Conservation (phyloP, 768 basidiomycete species). For the Clitopilus hobsonii region DNA sequence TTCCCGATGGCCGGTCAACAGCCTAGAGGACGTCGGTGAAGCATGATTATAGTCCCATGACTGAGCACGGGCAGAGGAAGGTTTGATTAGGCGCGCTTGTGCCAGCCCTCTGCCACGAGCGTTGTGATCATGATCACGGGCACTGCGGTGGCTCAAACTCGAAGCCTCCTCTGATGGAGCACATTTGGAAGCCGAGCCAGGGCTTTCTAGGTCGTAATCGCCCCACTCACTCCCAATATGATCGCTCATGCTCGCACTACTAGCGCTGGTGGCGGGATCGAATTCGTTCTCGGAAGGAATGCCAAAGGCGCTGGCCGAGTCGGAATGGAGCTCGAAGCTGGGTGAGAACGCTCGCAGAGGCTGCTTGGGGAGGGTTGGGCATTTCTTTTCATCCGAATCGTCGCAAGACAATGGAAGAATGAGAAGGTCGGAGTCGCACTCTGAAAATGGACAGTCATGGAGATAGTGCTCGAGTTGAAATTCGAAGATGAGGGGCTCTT, state of each 20-base stretch:
- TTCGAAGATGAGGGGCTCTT: slow-evolving; percentile 59
- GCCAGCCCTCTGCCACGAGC: not conserved
- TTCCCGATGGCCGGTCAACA: not conserved
- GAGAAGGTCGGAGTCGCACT: slow-evolving; percentile 11
- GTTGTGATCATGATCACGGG: not conserved
- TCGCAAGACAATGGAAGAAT: slow-evolving; percentile 14
- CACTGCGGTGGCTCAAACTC: not conserved
- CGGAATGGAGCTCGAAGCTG: slow-evolving; percentile 26
- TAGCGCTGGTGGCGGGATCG: slow-evolving; percentile 2
- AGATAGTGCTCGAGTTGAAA: slow-evolving; percentile 49
- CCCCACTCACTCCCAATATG: slow-evolving; percentile 12
- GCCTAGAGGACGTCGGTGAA: not conserved
- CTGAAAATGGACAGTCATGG: not conserved
- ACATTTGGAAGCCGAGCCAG: not conserved
- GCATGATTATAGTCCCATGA: not conserved
- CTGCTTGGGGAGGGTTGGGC: not conserved
- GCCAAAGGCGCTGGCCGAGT: not conserved
- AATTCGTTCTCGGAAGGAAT: slow-evolving; percentile 10
- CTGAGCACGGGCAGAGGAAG: not conserved
- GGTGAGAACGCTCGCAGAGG: slow-evolving; percentile 33
- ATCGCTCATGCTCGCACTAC: slow-evolving; percentile 7
- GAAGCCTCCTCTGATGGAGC: not conserved
- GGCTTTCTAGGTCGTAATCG: slow-evolving; percentile 5
- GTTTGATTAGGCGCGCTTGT: not conserved
- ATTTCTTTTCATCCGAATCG: slow-evolving; percentile 7